Base-by-base conservation (phyloP, 352 stramenopile species). In the Phytopythium vexans region DNA sequence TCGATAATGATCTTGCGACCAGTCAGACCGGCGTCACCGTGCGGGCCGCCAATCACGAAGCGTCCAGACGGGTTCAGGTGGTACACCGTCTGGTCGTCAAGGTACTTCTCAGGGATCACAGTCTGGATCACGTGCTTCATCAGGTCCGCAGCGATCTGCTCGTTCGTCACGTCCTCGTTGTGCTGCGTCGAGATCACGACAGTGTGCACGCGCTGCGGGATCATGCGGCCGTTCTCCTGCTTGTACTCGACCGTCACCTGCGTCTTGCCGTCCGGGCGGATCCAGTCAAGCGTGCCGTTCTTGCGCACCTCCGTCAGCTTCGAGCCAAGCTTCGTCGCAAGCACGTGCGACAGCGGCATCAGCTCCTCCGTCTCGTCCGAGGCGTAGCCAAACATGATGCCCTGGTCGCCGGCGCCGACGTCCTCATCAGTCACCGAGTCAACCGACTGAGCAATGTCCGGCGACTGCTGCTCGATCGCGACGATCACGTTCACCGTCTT, bases 141-240 rank as follows among this genome's bases (percentile, higher is more conserved):
- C 5, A 99, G 83, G 67, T 99, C 96, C 12, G 89, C 82, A 10
- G 86, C 78, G 69, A 99, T 99, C 71, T 99, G 97, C 70, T 99
- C 97, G 70, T 99, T 98, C 41, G 86, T 97, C 21, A 99, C 96
- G 41, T 98, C 94, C 56, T 99, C 95, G 66, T 94, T 92, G 83
- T 99, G 97, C 84, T 99, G 97, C 41, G 96, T 99, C 44, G 97
- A 99, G 74, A 99, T 99, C 44, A 99, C 95, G 50, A 99, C 86
- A 15, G 97, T 99, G 88, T 99, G 97, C 49, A 99, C 97, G 61
- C 96, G 89, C 70, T 97, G 85, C 8, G 97, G 97, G 27, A 98
- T 70, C 70, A 98, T 98, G 56, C 88, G 79, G 41, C 96, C 97
- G 51, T 96, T 84, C 50, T 98, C 89, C 62, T 96, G 68, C 69